These are phyloP conservation scores for Teunomyces funiuensis DNA, from an alignment of 805 yeast species.

Conservation along the genomic window DNA sequence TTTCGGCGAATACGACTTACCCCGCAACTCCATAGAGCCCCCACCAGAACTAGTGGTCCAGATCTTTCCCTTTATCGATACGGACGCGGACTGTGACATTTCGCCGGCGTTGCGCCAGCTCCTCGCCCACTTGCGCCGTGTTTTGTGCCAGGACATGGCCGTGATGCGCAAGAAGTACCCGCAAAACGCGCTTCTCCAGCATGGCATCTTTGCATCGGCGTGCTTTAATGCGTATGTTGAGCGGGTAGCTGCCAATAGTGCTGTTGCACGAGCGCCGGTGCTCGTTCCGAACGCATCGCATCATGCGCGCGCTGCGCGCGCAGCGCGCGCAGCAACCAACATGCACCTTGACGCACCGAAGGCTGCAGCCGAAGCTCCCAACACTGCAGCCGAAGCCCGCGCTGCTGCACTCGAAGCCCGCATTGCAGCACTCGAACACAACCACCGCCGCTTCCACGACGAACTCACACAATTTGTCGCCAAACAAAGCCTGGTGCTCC, in stretches of 20 bases:
- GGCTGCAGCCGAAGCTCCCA: neutral
- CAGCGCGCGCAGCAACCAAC: no score
- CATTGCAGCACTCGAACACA: constrained; percentile 10
- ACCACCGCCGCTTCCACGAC: constrained; percentile 13
- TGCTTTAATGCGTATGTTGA: constrained; percentile 18
- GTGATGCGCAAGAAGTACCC: constrained; percentile 22
- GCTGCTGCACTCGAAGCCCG: constrained; percentile 14
- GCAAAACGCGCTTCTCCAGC: constrained; percentile 21
- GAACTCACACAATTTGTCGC: constrained; percentile 15
- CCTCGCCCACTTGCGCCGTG: constrained; percentile 18
- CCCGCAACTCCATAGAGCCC: constrained; percentile 22
- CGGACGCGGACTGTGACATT: constrained; percentile 7
- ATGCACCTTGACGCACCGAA: no score
- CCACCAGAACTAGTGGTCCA: constrained; percentile 23
- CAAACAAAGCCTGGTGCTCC: constrained; percentile 17
- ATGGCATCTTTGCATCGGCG: constrained; percentile 23
- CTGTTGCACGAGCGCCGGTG: constrained; percentile 3
- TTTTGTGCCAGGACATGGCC: constrained; percentile 33
- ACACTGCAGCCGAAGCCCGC: constrained; percentile 3
- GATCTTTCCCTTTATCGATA: constrained; percentile 30
- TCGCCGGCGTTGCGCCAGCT: no score
- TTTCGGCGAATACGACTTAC: constrained; percentile 17
- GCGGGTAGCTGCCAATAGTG: constrained; percentile 10
- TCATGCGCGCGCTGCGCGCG: no score
- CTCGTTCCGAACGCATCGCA: no score